Conservation (phyloP, 2,329 filamentous ascomycete species). For the Alternaria hordeiaustralica region DNA sequence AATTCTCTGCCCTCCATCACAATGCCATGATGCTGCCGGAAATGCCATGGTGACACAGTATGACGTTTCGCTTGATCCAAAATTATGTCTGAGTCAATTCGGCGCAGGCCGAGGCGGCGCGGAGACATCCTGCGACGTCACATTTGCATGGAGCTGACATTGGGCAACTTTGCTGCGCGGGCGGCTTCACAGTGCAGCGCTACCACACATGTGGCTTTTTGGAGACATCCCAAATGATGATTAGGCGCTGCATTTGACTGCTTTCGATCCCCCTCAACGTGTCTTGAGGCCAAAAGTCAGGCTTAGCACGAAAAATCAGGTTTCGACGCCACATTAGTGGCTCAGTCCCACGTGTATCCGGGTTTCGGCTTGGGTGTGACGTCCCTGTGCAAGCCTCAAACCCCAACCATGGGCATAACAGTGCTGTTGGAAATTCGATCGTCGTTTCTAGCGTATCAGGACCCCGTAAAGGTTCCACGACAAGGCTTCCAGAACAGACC, state of each 20-base stretch:
- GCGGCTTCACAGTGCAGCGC: slow-evolving; percentile 7
- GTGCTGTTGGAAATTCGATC: slow-evolving; percentile 6
- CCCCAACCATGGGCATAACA: not conserved
- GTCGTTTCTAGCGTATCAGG: slow-evolving; percentile 9
- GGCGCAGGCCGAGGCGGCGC: not conserved
- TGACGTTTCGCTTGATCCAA: slow-evolving; percentile 20
- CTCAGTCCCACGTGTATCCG: slow-evolving; percentile 21
- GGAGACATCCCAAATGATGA: not conserved
- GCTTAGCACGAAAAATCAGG: slow-evolving; percentile 12
- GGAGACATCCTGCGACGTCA: slow-evolving; percentile 11
- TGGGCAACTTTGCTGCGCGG: slow-evolving; percentile 10
- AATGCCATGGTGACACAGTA: slow-evolving; percentile 14
- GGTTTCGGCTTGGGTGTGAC: slow-evolving; percentile 12
- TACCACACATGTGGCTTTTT: not conserved
- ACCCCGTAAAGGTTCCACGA: not conserved
- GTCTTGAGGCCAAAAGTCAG: slow-evolving; percentile 11
- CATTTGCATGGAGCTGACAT: slow-evolving; percentile 7
- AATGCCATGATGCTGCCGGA: slow-evolving; percentile 11
- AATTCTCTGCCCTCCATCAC: slow-evolving; percentile 12
- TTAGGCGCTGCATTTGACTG: slow-evolving; percentile 4
- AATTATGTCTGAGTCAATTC: not conserved
- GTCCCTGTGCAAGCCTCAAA: slow-evolving; percentile 12
- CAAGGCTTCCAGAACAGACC: slow-evolving; percentile 17
- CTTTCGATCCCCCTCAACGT: slow-evolving; percentile 6
- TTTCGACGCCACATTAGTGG: slow-evolving; percentile 30